Conservation (phyloP, 352 stramenopile species). For the Pelagophyceae sp. region DNA sequence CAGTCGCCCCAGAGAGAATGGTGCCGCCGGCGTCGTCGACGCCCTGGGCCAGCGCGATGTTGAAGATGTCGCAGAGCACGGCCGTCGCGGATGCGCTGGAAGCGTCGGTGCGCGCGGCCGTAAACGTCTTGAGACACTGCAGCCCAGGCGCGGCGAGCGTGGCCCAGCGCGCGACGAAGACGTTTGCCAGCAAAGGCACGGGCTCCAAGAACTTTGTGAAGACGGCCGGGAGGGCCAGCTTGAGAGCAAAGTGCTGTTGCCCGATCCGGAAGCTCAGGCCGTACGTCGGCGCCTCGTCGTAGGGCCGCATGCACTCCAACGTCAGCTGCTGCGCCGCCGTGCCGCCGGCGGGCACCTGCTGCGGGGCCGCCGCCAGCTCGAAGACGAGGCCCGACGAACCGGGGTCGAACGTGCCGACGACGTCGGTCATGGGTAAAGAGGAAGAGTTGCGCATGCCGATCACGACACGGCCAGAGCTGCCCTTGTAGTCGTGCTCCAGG, state of each 20-base stretch:
- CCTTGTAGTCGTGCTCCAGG: constrained; percentile 63
- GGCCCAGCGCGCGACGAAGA: constrained; percentile 62
- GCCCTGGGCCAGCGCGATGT: constrained; percentile 16
- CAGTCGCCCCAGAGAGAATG: constrained; percentile 52
- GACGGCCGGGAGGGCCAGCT: constrained; percentile 49
- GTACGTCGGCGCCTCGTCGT: constrained; percentile 45
- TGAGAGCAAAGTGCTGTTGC: constrained; percentile 42
- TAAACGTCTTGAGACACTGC: constrained; percentile 20
- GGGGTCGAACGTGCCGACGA: not conserved
- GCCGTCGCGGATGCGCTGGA: not conserved
- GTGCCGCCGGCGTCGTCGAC: constrained; percentile 23
- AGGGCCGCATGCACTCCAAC: constrained; percentile 67
- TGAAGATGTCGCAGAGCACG: not conserved
- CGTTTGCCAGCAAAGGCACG: constrained; percentile 50
- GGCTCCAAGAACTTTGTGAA: constrained; percentile 61
- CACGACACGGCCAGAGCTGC: constrained; percentile 57
- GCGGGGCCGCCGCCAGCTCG: constrained; percentile 45
- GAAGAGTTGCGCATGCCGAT: constrained; percentile 59
- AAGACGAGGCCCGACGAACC: constrained; percentile 35
- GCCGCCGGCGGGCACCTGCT: constrained; percentile 48
- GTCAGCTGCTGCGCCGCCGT: constrained; percentile 64
- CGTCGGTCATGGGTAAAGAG: not conserved
- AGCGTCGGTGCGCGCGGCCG: not conserved
- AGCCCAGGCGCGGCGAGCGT: constrained; percentile 46
- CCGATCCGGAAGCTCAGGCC: constrained; percentile 46